Percentiles rank a stretch among this genome's conserved stretches.
Conservation (phyloP, 495 filamentous ascomycete genomes). For the Hyaloscypha finlandica region DNA sequence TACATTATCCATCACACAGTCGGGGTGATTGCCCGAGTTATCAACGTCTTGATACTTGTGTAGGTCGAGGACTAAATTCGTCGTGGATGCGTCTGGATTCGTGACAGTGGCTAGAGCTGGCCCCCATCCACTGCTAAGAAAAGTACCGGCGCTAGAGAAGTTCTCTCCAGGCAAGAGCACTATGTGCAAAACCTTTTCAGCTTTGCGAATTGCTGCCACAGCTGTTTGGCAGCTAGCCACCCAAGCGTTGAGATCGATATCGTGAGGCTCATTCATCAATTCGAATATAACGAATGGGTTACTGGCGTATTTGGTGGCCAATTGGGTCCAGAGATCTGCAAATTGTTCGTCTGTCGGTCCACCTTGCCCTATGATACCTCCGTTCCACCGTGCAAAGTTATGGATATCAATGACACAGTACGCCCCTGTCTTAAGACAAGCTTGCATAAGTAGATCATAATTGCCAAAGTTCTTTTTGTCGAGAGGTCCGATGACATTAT, state of each 20-base stretch:
- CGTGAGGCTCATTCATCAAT: slow-evolving; percentile 65
- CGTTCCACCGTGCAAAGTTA: slow-evolving; percentile 64
- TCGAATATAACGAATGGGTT: slow-evolving; percentile 56
- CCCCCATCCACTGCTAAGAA: slow-evolving; percentile 48
- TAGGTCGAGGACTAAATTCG: slow-evolving; percentile 57
- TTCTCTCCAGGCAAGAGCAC: slow-evolving; percentile 45
- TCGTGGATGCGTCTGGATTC: slow-evolving; percentile 55
- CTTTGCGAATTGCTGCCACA: slow-evolving; percentile 58
- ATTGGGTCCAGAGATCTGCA: slow-evolving; percentile 54
- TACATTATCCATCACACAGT: slow-evolving; percentile 57
- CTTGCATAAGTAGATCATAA: slow-evolving; percentile 59
- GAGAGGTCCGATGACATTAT: slow-evolving; percentile 49
- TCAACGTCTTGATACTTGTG: slow-evolving; percentile 61
- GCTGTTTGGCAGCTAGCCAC: slow-evolving; percentile 53
- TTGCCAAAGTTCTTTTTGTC: slow-evolving; percentile 48
- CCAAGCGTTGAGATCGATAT: slow-evolving; percentile 40
- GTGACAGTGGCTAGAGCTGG: slow-evolving; percentile 49
- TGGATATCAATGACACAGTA: slow-evolving; percentile 62
- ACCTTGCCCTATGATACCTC: slow-evolving; percentile 57
- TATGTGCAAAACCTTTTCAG: slow-evolving; percentile 56
- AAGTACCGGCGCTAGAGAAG: slow-evolving; percentile 49
- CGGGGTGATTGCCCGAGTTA: slow-evolving; percentile 52
- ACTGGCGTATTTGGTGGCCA: slow-evolving; percentile 55
- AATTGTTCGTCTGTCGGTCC: slow-evolving; percentile 58
- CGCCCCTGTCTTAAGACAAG: slow-evolving; percentile 56